Conservation (phyloP, 1,139 yeast genomes). For the Geotrichum phurueaensis region DNA sequence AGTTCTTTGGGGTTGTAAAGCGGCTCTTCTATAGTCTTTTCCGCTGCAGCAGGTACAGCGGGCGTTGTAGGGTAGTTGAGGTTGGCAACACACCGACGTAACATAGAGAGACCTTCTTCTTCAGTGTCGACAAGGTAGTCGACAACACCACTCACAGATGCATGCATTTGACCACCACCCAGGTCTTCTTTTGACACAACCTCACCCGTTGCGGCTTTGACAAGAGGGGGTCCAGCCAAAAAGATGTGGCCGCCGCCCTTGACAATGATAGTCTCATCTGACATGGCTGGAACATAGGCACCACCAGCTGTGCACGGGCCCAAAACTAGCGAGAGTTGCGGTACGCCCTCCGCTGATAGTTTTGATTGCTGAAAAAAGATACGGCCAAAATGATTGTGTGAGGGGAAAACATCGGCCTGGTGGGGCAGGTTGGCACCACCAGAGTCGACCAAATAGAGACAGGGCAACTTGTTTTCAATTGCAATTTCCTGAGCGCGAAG, state of each 20-base stretch:
- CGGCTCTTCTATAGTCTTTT: conserved; percentile 28
- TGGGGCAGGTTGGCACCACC: conserved; percentile 38
- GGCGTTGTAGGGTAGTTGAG: conserved; percentile 26
- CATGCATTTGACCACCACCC: conserved; percentile 37
- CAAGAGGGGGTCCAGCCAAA: conserved; percentile 37
- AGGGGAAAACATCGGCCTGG: conserved; percentile 36
- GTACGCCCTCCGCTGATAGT: conserved; percentile 34
- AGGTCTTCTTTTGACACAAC: conserved; percentile 35
- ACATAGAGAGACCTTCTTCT: conserved; percentile 33
- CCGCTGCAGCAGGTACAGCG: conserved; percentile 13
- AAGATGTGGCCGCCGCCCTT: conserved; percentile 35
- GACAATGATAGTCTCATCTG: conserved; percentile 36
- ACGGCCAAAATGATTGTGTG: conserved; percentile 36
- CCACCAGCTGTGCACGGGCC: conserved; percentile 40
- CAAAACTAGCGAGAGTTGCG: conserved; percentile 34
- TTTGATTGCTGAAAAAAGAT: conserved; percentile 35
- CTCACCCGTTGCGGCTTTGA: conserved; percentile 37
- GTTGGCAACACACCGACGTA: conserved; percentile 32
- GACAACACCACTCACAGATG: conserved; percentile 34
- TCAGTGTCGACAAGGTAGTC: conserved; percentile 35
- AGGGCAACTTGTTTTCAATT: conserved; percentile 33
- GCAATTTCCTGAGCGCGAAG: conserved; percentile 36
- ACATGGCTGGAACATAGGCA: conserved; percentile 37
- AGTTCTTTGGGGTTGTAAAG: conserved; percentile 32
- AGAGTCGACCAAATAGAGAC: conserved; percentile 33